A percentile compares a stretch with the other conserved stretches of the same genome.
phyloP scores from a whole-genome alignment of 129 eudicot species.

The Ambrosia artemisiifolia region DNA sequence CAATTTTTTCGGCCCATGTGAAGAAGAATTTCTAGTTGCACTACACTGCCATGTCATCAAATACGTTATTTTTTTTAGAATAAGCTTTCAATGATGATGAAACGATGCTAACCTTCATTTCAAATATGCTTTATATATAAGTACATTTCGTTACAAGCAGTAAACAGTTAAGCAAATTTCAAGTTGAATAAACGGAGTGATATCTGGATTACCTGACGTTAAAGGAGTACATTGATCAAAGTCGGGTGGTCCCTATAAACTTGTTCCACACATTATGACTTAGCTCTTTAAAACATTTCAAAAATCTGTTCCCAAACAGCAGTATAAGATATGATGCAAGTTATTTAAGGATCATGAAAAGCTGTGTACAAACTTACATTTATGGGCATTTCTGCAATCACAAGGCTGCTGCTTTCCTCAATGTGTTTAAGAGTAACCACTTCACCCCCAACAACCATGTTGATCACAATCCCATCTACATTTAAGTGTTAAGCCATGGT shows the following conservation, averaged over 20 bases:
- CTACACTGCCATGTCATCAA: too few relatives aligned
- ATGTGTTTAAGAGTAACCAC: constrained; percentile 81
- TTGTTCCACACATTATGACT: not conserved
- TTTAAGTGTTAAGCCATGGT: not conserved
- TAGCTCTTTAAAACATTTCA: constrained; percentile 56
- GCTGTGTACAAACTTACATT: constrained; percentile 46
- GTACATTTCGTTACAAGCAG: too few relatives aligned
- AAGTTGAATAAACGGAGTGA: too few relatives aligned
- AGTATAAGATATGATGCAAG: not conserved
- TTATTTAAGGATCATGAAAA: constrained; percentile 7
- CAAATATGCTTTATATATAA: too few relatives aligned
- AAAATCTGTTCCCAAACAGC: constrained; percentile 48
- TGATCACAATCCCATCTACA: constrained; percentile 91
- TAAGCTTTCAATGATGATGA: too few relatives aligned
- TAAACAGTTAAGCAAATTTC: too few relatives aligned
- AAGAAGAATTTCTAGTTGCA: too few relatives aligned
- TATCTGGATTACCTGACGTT: not conserved
- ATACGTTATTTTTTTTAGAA: too few relatives aligned
- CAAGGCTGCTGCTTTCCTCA: constrained; percentile 77
- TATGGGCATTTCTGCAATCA: constrained; percentile 95
- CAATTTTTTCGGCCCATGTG: too few relatives aligned
- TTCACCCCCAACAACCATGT: constrained; percentile 99
- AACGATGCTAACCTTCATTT: too few relatives aligned
- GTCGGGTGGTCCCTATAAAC: not conserved
- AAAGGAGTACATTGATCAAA: not conserved